Base-by-base conservation (phyloP, 768 basidiomycete species). In the Crepidotus variabilis region DNA sequence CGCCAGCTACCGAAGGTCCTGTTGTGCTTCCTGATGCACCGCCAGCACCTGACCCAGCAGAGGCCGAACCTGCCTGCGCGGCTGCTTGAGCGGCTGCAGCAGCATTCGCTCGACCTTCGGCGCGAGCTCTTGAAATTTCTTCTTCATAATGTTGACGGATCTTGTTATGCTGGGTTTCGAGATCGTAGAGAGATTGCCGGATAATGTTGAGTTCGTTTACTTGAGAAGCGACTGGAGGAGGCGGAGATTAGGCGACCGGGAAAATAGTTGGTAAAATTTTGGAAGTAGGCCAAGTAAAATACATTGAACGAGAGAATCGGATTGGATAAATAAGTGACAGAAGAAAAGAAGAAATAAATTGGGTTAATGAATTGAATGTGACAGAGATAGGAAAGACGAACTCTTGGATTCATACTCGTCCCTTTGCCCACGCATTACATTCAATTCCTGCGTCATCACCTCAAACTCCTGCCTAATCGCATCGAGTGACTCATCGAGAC, bases 351-450 rank as follows among this genome's bases (percentile, higher is more conserved):
- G 23, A 55, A n/a, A n/a, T 7, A 6, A 33, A 8, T 24, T 53
- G 22, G 50, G 52, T 35, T 47, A 22, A 32, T 24, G 18, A 51
- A 57, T 6, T 21, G 18, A 56, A 52, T 39, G 52, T 51, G n/a
- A 35, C 50, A 46, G 16, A 45, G 14, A 47, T 39, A 35, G 20
- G 32, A 51, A 47, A 46, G 20, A 78, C 86, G 56, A 60, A 95
- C 96, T 83, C 80, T 94, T 94, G 6, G 76, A 78, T 72, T 98
- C 95, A 67, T 86, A 90, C 56, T 98, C 96, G 62, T 97, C 94
- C 50, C 91, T 77, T 72, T 96, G 91, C 28, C 75, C 78, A 54
- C 92, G 82, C 63, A 89, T 76, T 9, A 80, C 65, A n/a, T 72
- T 75, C 50, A 90, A 72, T 66, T 97, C 94, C 48, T 78, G 73